A percentile compares a stretch with the other conserved stretches of the same genome.
phyloP scores from a whole-genome alignment of 345 rosid species.

The Pseudoturritis turrita region DNA sequence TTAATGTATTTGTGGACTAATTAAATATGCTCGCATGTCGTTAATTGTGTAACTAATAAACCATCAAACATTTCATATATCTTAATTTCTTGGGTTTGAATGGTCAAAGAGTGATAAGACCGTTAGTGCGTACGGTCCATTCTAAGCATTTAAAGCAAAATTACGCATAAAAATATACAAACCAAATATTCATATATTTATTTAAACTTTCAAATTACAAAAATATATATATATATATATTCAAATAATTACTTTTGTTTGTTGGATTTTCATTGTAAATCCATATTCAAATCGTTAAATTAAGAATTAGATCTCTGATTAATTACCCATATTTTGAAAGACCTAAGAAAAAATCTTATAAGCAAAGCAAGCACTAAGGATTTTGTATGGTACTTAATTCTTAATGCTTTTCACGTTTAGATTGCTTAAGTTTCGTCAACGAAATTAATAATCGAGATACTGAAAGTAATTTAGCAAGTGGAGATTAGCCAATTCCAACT shows the following conservation, averaged over 20 bases:
- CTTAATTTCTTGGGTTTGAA: neutral
- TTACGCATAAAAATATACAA: neutral
- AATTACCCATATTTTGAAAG: neutral
- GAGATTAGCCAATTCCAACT: neutral
- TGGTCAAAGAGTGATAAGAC: neutral
- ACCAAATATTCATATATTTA: neutral
- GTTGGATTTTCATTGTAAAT: neutral
- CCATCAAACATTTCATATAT: neutral
- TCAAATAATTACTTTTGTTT: neutral
- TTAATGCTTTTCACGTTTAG: slow-evolving; percentile 9
- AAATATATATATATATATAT: neutral
- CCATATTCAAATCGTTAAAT: too few relatives aligned
- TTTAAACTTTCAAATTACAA: too few relatives aligned
- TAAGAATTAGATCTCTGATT: too few relatives aligned
- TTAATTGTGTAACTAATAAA: neutral
- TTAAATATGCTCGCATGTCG: neutral
- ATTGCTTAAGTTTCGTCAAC: neutral
- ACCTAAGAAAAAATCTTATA: too few relatives aligned
- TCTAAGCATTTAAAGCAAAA: neutral
- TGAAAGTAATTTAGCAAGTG: neutral
- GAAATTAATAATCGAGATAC: neutral
- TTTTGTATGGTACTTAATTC: neutral
- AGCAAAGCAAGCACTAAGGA: too few relatives aligned
- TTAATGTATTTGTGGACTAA: neutral
- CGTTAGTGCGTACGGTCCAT: neutral